Evolutionary conservation across 2,329 filamentous ascomycete genomes (phyloP).

Genomic region (Talaromyces sp.): DNA sequence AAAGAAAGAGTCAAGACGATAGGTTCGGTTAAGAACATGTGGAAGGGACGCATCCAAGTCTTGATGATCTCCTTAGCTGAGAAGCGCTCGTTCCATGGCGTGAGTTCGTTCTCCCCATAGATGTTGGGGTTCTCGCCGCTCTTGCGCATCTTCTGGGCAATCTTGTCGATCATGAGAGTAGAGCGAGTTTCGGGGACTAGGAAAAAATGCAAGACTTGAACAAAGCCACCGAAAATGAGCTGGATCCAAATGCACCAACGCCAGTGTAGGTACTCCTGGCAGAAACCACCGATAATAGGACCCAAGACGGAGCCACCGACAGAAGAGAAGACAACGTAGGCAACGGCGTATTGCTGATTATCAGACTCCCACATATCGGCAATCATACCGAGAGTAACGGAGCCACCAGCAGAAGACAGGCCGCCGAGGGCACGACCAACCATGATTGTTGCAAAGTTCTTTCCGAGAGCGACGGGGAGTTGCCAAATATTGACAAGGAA

Average conservation of each 20-base stretch:
- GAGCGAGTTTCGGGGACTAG: slow-evolving; percentile 74
- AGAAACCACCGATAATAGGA: slow-evolving; percentile 74
- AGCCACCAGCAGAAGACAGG: slow-evolving; percentile 68
- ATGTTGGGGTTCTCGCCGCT: slow-evolving; percentile 57
- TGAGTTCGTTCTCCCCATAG: slow-evolving; percentile 69
- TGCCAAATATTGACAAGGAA: slow-evolving; percentile 76
- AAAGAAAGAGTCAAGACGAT: slow-evolving; percentile 61
- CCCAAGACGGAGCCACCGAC: slow-evolving; percentile 74
- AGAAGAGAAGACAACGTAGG: slow-evolving; percentile 73
- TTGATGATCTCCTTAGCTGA: slow-evolving; percentile 55
- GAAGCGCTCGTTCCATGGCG: slow-evolving; percentile 58
- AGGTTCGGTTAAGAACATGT: slow-evolving; percentile 63
- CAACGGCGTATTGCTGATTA: slow-evolving; percentile 70
- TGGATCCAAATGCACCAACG: slow-evolving; percentile 82
- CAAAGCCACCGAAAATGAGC: slow-evolving; percentile 69
- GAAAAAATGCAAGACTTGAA: slow-evolving; percentile 65
- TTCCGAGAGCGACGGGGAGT: slow-evolving; percentile 67
- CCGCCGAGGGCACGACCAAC: slow-evolving; percentile 68
- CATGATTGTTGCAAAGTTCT: slow-evolving; percentile 68
- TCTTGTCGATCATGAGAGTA: slow-evolving; percentile 72
- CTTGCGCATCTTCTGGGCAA: slow-evolving; percentile 70
- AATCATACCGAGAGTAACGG: slow-evolving; percentile 71
- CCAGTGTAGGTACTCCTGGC: slow-evolving; percentile 65
- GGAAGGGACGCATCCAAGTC: slow-evolving; percentile 60
- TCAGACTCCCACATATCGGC: slow-evolving; percentile 71